Conservation (phyloP, 306 rosid genomes). For the Vachellia pachyceras region DNA sequence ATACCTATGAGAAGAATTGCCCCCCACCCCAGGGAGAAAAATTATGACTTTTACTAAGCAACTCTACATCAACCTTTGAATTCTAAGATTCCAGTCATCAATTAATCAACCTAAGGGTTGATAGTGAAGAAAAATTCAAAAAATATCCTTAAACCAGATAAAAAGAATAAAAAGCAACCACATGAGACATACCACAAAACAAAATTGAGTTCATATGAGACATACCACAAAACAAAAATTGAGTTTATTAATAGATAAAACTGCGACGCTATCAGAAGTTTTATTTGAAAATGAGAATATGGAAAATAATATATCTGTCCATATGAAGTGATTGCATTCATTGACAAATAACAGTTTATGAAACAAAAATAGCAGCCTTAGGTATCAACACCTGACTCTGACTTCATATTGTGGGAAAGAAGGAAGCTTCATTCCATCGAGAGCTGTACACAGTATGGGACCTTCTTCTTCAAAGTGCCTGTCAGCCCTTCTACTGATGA, state of each 20-base stretch:
- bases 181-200: not conserved
- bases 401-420: conserved; percentile 92
- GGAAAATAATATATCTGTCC: conserved; percentile 22
- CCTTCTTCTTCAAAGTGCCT: conserved; percentile 99
- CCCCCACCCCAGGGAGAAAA: not conserved
- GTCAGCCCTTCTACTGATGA: conserved; percentile 90
- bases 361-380: conserved; percentile 37
- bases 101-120: conserved; percentile 3
- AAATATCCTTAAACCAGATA: conserved; percentile 29
- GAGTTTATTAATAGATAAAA: not conserved
- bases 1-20: conserved; percentile 58
- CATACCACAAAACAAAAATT: too few relatives aligned
- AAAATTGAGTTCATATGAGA: too few relatives aligned
- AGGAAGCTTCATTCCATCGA: conserved; percentile 89
- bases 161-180: conserved; percentile 14
- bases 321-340: conserved; percentile 32
- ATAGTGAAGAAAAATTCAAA: conserved; percentile 15
- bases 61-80: conserved; percentile 27
- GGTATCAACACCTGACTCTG: conserved; percentile 82
- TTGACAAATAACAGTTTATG: conserved; percentile 25
- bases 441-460: conserved; percentile 85
- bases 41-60: conserved; percentile 13
- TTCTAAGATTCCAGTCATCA: conserved; percentile 3
- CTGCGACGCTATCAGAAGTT: not conserved
- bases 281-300: conserved; percentile 21